Percentiles rank a stretch among this genome's conserved stretches.
Evolutionary conservation across 2,329 filamentous ascomycete species (phyloP).

Genomic region (Neofusicoccum cordaticola): DNA sequence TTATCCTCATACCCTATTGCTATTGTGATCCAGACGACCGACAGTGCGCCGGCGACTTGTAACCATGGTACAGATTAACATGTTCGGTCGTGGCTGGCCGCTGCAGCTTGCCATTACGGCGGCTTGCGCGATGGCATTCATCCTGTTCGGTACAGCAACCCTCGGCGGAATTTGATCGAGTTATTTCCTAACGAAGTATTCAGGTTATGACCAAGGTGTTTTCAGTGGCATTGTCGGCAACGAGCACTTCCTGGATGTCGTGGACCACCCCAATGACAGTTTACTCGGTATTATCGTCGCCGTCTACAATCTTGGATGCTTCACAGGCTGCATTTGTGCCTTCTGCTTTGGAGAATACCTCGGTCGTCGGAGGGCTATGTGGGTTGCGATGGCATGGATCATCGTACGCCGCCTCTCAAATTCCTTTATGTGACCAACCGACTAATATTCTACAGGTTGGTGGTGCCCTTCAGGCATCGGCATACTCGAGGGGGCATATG

Average conservation of each 20-base stretch:
- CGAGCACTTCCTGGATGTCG: slow-evolving; percentile 33
- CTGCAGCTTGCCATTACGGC: slow-evolving; percentile 17
- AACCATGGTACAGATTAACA: slow-evolving; percentile 11
- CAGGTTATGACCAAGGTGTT: slow-evolving; percentile 29
- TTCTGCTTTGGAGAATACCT: slow-evolving; percentile 39
- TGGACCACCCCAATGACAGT: slow-evolving; percentile 37
- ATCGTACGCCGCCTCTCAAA: neutral
- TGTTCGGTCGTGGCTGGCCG: slow-evolving; percentile 15
- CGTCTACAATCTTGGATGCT: slow-evolving; percentile 51
- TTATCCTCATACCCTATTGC: neutral
- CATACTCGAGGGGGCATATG: slow-evolving; percentile 38
- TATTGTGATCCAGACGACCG: neutral
- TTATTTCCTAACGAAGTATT: neutral
- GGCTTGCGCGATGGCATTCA: slow-evolving; percentile 13
- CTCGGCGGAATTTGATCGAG: neutral
- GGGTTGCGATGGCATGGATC: slow-evolving; percentile 17
- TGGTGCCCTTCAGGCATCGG: slow-evolving; percentile 8
- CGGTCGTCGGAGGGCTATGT: slow-evolving; percentile 44
- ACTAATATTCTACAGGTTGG: neutral
- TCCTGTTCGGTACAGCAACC: slow-evolving; percentile 9
- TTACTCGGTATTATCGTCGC: slow-evolving; percentile 49
- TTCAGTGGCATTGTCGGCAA: slow-evolving; percentile 42
- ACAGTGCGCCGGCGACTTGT: neutral
- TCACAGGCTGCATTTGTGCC: slow-evolving; percentile 40
- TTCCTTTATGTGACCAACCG: neutral